Percentiles rank a stretch among this genome's conserved stretches.
Conservation (phyloP, 345 rosid species). For the Salix dunnii region DNA sequence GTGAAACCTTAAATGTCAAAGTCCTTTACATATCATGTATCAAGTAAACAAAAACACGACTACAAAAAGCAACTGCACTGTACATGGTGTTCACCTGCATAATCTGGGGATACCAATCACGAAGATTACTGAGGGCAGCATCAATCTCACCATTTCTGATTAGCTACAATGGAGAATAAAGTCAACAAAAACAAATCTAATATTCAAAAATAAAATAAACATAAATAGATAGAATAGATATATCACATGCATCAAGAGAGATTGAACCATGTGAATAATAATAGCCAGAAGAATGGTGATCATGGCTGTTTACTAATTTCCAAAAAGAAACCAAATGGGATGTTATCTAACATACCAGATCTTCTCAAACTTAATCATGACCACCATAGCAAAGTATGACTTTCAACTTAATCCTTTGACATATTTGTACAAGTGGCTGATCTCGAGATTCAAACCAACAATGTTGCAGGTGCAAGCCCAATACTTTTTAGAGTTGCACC, state of each 20-base stretch:
- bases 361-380: no score
- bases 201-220: neutral
- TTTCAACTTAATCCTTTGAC: no score
- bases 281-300: neutral
- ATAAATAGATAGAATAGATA: neutral
- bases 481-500: no score
- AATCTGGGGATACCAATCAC: slow-evolving; percentile 77
- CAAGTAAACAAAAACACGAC: neutral
- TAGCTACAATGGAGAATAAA: slow-evolving; percentile 45
- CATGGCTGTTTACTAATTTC: neutral
- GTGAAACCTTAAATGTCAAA: neutral
- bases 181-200: slow-evolving; percentile 15
- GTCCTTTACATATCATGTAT: neutral
- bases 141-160: slow-evolving; percentile 81
- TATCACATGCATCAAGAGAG: neutral
- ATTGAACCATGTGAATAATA: no score
- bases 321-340: no score
- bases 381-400: no score
- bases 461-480: no score
- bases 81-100: slow-evolving; percentile 52
- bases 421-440: no score
- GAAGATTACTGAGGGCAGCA: slow-evolving; percentile 58
- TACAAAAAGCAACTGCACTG: neutral
- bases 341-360: no score
- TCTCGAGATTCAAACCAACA: no score